Evolutionary conservation across 2,329 filamentous ascomycete species (phyloP).

Genomic region (Ceratocystis harringtonii): DNA sequence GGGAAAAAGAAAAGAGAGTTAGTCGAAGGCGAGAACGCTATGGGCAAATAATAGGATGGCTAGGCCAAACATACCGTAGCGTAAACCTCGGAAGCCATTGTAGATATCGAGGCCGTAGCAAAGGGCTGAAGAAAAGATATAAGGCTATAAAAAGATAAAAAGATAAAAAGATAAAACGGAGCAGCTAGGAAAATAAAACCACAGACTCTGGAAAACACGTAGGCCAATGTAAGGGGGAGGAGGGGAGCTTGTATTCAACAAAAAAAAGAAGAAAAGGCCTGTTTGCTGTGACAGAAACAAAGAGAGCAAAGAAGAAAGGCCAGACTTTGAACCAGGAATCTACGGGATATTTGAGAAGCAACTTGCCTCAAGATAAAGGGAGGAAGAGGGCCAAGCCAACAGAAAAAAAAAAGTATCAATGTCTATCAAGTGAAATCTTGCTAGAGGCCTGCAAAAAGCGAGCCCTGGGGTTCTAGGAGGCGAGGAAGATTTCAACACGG

Average conservation of each 20-base stretch:
- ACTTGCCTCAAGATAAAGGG: neutral
- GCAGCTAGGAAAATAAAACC: neutral
- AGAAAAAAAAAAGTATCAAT: neutral
- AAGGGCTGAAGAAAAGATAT: neutral
- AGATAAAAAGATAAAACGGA: neutral
- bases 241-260: neutral
- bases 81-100: constrained; percentile 14
- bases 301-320: neutral
- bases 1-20: neutral
- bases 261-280: constrained; percentile 9
- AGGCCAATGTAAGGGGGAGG: neutral
- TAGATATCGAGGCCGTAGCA: constrained; percentile 7
- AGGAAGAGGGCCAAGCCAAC: neutral
- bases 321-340: neutral
- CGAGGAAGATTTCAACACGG: neutral
- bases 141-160: neutral
- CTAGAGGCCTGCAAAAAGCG: neutral
- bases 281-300: constrained; percentile 3
- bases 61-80: constrained; percentile 9
- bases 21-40: neutral
- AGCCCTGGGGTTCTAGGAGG: neutral
- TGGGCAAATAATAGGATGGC: neutral
- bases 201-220: neutral
- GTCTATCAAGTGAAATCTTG: neutral
- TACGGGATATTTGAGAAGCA: constrained; percentile 2